These are phyloP conservation scores for Meyerozyma guilliermondii DNA, from an alignment of 1,139 yeast species.

Conservation along the genomic window DNA sequence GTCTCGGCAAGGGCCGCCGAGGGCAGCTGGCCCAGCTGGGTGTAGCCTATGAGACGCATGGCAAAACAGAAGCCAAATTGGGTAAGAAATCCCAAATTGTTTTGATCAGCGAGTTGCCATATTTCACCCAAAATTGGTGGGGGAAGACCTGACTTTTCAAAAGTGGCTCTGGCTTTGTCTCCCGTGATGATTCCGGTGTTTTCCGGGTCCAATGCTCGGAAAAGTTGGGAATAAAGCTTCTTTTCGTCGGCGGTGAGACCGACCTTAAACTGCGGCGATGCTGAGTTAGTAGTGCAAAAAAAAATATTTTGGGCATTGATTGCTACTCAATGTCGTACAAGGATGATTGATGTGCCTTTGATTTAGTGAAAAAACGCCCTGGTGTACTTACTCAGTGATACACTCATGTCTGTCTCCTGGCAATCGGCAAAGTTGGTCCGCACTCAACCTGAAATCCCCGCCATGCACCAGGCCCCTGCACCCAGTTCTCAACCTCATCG, in stretches of 20 bases:
- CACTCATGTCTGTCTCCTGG: slow-evolving; percentile 15
- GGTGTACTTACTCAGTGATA: slow-evolving; percentile 22
- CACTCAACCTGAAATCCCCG: too few relatives aligned
- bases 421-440: background rate
- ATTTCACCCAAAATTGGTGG: slow-evolving; percentile 79
- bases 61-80: slow-evolving; percentile 82
- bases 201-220: slow-evolving; percentile 75
- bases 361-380: too few relatives aligned
- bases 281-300: slow-evolving; percentile 7
- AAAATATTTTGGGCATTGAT: background rate
- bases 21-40: slow-evolving; percentile 68
- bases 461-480: slow-evolving; percentile 3
- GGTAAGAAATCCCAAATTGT: slow-evolving; percentile 79
- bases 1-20: slow-evolving; percentile 46
- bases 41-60: slow-evolving; percentile 83
- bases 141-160: slow-evolving; percentile 83
- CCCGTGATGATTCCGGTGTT: slow-evolving; percentile 83
- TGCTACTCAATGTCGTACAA: too few relatives aligned
- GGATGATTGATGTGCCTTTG: too few relatives aligned
- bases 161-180: slow-evolving; percentile 77
- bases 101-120: slow-evolving; percentile 88
- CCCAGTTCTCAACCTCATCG: background rate
- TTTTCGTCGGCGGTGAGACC: slow-evolving; percentile 78
- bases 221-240: slow-evolving; percentile 64
- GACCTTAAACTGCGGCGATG: slow-evolving; percentile 35